phyloP scores from a whole-genome alignment of 345 rosid species.

The Rhodamnia argentea region DNA sequence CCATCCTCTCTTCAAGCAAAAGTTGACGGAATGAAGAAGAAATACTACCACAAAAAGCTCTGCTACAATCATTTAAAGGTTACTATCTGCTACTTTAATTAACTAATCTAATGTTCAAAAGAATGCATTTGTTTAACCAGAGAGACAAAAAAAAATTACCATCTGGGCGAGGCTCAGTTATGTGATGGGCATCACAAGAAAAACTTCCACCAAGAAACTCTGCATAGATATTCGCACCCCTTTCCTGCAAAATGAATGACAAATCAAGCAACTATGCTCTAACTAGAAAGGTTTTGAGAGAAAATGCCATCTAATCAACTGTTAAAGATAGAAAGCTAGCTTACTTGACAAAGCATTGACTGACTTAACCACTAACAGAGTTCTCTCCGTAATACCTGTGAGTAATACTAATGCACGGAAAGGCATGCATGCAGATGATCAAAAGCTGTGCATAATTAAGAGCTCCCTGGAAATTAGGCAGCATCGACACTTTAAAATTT shows the following conservation, averaged over 20 bases:
- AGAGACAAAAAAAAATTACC: constrained; percentile 11
- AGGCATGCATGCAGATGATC: background rate
- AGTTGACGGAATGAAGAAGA: background rate
- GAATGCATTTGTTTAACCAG: background rate
- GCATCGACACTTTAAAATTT: background rate
- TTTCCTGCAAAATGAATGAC: constrained; percentile 33
- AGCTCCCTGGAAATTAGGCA: background rate
- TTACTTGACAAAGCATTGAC: background rate
- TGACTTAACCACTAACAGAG: background rate
- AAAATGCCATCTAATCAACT: background rate
- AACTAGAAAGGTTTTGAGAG: background rate
- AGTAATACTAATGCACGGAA: background rate
- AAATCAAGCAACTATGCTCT: background rate
- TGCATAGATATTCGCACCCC: constrained; percentile 88
- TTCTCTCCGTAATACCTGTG: background rate
- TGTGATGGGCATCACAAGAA: constrained; percentile 93
- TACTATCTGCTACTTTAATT: background rate
- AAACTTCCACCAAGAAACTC: constrained; percentile 96
- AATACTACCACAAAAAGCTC: background rate
- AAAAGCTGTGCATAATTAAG: background rate
- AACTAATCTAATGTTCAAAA: background rate
- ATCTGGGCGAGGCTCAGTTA: constrained; percentile 93
- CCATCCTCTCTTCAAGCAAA: background rate
- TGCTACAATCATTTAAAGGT: background rate
- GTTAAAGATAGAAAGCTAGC: background rate